Evolutionary conservation across 768 basidiomycete species (phyloP).

Genomic region (Tulasnella calospora): DNA sequence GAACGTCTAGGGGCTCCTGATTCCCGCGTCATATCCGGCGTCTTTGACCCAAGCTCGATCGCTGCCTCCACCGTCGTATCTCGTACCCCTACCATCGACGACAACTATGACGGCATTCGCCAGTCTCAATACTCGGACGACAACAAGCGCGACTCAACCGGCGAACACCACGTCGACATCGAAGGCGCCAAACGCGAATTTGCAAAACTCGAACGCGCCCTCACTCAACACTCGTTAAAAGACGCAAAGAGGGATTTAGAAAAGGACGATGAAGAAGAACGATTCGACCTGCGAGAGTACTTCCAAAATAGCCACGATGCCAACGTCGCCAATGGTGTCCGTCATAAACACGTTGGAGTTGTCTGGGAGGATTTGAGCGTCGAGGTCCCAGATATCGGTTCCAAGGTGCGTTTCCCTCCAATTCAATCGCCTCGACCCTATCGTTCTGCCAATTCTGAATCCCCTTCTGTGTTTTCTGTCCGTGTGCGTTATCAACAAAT

Average conservation of each 20-base stretch:
- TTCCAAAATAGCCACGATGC: conserved; percentile 63
- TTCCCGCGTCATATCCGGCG: not conserved
- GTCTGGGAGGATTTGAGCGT: conserved; percentile 69
- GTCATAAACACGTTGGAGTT: conserved; percentile 71
- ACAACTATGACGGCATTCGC: not conserved
- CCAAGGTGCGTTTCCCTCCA: conserved; percentile 45
- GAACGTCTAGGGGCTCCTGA: not conserved
- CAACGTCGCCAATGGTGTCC: conserved; percentile 58
- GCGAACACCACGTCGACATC: conserved; percentile 28
- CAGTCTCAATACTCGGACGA: not conserved
- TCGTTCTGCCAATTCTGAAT: not conserved
- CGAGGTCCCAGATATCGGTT: conserved; percentile 52
- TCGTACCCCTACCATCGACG: conserved; percentile 10
- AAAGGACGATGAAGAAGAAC: conserved; percentile 40
- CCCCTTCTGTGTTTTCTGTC: not conserved
- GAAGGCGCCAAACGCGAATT: conserved; percentile 30
- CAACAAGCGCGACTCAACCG: not conserved
- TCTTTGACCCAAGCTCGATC: not conserved
- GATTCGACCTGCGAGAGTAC: conserved; percentile 65
- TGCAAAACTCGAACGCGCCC: conserved; percentile 28
- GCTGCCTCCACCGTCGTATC: not conserved
- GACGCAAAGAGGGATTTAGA: conserved; percentile 36
- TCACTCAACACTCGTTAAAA: conserved; percentile 26
- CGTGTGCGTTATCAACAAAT: not conserved
- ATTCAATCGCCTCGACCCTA: not conserved